Evolutionary conservation across 805 yeast genomes (phyloP).

Genomic region (Priceomyces castillae): DNA sequence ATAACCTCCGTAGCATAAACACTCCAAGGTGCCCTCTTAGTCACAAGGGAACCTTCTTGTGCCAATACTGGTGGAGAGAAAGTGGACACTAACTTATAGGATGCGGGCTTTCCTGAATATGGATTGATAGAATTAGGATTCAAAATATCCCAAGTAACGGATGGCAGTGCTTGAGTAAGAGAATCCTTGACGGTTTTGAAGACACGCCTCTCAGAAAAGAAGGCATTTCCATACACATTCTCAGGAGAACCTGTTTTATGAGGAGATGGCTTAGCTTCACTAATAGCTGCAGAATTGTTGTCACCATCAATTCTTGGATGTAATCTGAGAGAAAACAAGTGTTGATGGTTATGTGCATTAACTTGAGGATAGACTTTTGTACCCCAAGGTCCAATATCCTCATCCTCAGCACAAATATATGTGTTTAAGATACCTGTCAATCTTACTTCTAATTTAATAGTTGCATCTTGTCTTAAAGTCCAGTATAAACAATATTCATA

Average conservation of each 20-base stretch:
- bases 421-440: constrained; percentile 84
- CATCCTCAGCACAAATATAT: constrained; percentile 59
- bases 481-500: constrained; percentile 84
- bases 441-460: constrained; percentile 74
- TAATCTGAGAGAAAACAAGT: constrained; percentile 70
- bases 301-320: constrained; percentile 84
- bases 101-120: constrained; percentile 71
- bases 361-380: constrained; percentile 76
- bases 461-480: constrained; percentile 81
- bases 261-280: constrained; percentile 62
- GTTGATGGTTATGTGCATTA: constrained; percentile 86
- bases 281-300: constrained; percentile 66
- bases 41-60: constrained; percentile 67
- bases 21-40: constrained; percentile 85
- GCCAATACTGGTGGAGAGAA: constrained; percentile 75
- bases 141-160: constrained; percentile 75
- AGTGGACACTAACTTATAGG: constrained; percentile 73
- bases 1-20: constrained; percentile 63
- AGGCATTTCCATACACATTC: constrained; percentile 77
- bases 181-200: constrained; percentile 70
- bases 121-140: constrained; percentile 67
- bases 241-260: constrained; percentile 61
- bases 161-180: constrained; percentile 58
- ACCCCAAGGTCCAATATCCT: constrained; percentile 73
- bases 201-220: constrained; percentile 61